phyloP scores from a whole-genome alignment of 2,329 filamentous ascomycete genomes.

The Fusarium longipes region DNA sequence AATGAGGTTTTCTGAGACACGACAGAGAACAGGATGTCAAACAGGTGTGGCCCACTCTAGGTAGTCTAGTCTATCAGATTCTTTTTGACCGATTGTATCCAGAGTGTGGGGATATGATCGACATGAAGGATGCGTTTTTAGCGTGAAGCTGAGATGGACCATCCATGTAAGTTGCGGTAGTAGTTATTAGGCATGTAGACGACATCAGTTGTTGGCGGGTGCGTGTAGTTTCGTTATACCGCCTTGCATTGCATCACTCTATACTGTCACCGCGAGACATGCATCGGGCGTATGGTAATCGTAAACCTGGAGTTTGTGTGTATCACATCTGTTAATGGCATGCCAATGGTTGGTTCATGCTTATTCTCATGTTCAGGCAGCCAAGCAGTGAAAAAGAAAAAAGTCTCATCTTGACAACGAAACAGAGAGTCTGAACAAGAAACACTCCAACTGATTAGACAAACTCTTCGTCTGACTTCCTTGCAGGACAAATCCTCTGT shows the following conservation, averaged over 20 bases:
- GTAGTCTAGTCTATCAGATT: conserved; percentile 9
- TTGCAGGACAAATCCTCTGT: background rate
- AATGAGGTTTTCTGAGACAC: background rate
- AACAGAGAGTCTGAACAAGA: background rate
- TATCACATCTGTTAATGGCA: background rate
- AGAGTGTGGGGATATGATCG: conserved; percentile 33
- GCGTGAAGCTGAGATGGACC: conserved; percentile 13
- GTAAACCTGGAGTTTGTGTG: conserved; percentile 3
- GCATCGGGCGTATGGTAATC: conserved; percentile 17
- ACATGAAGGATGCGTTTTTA: conserved; percentile 25
- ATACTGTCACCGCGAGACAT: conserved; percentile 20
- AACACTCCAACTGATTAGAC: conserved; percentile 5
- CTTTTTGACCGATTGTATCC: conserved; percentile 9
- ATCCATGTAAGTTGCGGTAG: conserved; percentile 14
- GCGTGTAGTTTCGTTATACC: background rate
- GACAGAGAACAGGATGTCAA: conserved; percentile 16
- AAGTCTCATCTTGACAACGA: background rate
- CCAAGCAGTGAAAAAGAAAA: background rate
- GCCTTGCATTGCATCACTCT: conserved; percentile 3
- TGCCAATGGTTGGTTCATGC: background rate
- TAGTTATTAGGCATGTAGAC: conserved; percentile 19
- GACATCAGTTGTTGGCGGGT: conserved; percentile 1
- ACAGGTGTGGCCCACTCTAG: background rate
- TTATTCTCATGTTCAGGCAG: background rate
- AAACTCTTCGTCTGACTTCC: background rate